Evolutionary conservation across 176 grass and related monocot species (phyloP).

Genomic region (Eragrostis nindensis): DNA sequence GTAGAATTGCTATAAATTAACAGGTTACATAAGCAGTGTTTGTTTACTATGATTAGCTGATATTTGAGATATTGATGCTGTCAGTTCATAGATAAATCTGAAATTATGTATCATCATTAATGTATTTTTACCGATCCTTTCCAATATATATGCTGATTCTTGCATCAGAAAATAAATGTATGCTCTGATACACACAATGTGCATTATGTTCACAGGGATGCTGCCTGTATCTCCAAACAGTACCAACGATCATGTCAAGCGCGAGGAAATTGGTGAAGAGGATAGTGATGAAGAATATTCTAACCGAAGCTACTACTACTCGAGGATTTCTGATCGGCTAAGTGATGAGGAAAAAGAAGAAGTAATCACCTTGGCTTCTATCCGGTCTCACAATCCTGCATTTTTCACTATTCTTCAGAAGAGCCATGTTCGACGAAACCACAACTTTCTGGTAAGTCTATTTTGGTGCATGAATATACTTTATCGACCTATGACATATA

Average conservation of each 20-base stretch:
- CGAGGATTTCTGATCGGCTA: background rate
- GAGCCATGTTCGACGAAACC: background rate
- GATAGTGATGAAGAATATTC: background rate
- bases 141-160: background rate
- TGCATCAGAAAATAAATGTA: too few relatives aligned
- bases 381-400: slow-evolving; percentile 40
- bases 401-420: slow-evolving; percentile 43
- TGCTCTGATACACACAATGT: too few relatives aligned
- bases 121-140: background rate
- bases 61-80: too few relatives aligned
- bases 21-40: background rate
- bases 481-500: too few relatives aligned
- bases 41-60: too few relatives aligned
- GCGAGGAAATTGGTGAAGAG: slow-evolving; percentile 18
- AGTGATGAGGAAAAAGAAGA: background rate
- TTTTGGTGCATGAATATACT: too few relatives aligned
- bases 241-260: slow-evolving; percentile 1
- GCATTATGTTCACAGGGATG: slow-evolving; percentile 25
- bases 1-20: too few relatives aligned
- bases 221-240: background rate
- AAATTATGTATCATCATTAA: too few relatives aligned
- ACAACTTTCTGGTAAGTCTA: slow-evolving; percentile 41
- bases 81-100: too few relatives aligned
- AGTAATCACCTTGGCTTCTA: slow-evolving; percentile 22
- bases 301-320: slow-evolving; percentile 14